Percentiles rank a stretch among this genome's conserved stretches.
phyloP scores from a whole-genome alignment of 495 filamentous ascomycete genomes.

The Neurospora sp. region DNA sequence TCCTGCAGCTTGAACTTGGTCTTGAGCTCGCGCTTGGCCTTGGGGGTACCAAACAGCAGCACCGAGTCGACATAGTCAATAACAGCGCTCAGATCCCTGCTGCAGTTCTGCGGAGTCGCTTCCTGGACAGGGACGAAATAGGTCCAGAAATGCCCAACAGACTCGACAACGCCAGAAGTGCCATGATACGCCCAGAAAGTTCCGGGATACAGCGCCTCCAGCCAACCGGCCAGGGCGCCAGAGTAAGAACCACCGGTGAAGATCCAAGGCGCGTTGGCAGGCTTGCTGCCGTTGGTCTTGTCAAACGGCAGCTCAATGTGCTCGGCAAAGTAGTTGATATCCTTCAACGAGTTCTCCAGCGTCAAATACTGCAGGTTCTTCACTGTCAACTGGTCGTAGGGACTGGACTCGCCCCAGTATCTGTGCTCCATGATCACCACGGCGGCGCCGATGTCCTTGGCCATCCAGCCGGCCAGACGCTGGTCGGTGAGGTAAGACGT shows the following conservation, averaged over 20 bases:
- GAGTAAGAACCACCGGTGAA: conserved; percentile 55
- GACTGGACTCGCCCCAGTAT: conserved; percentile 54
- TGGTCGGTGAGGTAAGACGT: conserved; percentile 27
- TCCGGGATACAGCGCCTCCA: conserved; percentile 45
- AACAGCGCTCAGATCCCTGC: conserved; percentile 42
- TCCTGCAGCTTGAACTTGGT: conserved; percentile 45
- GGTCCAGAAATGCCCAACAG: conserved; percentile 54
- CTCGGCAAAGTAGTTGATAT: conserved; percentile 53
- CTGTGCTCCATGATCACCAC: conserved; percentile 51
- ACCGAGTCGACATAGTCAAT: conserved; percentile 47
- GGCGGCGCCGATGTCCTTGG: conserved; percentile 45
- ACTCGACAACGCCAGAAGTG: conserved; percentile 53
- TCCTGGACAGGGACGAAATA: conserved; percentile 55
- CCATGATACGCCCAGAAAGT: conserved; percentile 61
- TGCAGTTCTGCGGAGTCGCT: conserved; percentile 57
- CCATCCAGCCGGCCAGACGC: conserved; percentile 38
- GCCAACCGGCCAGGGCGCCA: conserved; percentile 55
- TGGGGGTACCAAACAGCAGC: conserved; percentile 29
- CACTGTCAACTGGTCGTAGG: conserved; percentile 42
- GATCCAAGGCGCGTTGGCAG: conserved; percentile 50
- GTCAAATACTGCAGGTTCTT: conserved; percentile 54
- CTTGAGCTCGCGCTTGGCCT: conserved; percentile 43
- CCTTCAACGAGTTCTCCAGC: conserved; percentile 50
- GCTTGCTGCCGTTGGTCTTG: conserved; percentile 38
- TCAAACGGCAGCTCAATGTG: conserved; percentile 51